Percentiles rank a stretch among this genome's conserved stretches.
Evolutionary conservation across 2,329 filamentous ascomycete genomes (phyloP).

Genomic region (Pseudogymnoascus sp.): DNA sequence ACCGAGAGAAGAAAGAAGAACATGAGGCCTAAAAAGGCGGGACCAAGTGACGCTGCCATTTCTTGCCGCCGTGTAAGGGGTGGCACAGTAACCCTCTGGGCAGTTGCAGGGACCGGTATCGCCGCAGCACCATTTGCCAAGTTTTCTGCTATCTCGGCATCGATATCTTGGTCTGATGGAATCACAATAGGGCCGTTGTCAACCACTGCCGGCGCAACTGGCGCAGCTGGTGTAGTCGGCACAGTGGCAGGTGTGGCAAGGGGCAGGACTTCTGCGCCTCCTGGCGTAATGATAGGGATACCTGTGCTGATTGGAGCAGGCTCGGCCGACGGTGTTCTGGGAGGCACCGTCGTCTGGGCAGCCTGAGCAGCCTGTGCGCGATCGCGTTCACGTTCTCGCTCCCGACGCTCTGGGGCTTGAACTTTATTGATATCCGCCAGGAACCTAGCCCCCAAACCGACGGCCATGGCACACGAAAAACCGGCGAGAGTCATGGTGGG

Average conservation of each 20-base stretch:
- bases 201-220: constrained; percentile 2
- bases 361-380: constrained; percentile 21
- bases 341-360: constrained; percentile 21
- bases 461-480: constrained; percentile 46
- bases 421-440: constrained; percentile 52
- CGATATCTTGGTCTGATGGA: constrained; percentile 55
- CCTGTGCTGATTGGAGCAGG: constrained; percentile 13
- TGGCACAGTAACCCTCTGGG: constrained; percentile 20
- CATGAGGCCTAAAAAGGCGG: constrained; percentile 48
- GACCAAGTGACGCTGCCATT: constrained; percentile 47
- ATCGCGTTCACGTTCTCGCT: constrained; percentile 13
- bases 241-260: constrained; percentile 1
- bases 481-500: constrained; percentile 48
- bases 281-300: constrained; percentile 22
- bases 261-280: constrained; percentile 18
- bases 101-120: constrained; percentile 19
- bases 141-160: constrained; percentile 47
- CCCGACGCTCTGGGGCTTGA: constrained; percentile 49
- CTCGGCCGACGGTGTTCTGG: not conserved
- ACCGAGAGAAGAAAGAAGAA: constrained; percentile 50
- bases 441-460: constrained; percentile 50
- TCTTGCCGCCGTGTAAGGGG: constrained; percentile 19
- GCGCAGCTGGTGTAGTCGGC: not conserved
- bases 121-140: constrained; percentile 23
- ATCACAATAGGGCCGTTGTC: constrained; percentile 44